These are phyloP conservation scores for Vitis riparia DNA, from an alignment of 164 flowering plant species.

Conservation along the genomic window DNA sequence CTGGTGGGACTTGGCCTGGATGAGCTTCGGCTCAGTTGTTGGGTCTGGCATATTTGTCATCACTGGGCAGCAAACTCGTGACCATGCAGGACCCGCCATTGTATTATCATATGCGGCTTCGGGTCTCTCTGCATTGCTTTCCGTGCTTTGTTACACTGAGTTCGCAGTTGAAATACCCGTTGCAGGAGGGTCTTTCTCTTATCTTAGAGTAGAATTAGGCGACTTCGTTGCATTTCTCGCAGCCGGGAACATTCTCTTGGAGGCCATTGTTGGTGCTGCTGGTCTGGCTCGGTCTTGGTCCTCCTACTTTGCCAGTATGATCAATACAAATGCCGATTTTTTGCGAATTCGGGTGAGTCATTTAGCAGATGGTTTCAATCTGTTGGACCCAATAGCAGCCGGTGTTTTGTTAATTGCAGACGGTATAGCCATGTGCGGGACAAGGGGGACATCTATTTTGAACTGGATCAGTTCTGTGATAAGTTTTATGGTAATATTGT, in stretches of 20 bases:
- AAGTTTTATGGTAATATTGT: slow-evolving; percentile 37
- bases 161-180: slow-evolving; percentile 76
- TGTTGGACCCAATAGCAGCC: slow-evolving; percentile 69
- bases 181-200: slow-evolving; percentile 85
- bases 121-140: slow-evolving; percentile 68
- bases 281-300: slow-evolving; percentile 74
- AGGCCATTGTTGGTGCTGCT: slow-evolving; percentile 72
- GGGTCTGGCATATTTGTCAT: slow-evolving; percentile 84
- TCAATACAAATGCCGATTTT: slow-evolving; percentile 42
- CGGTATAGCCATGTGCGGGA: slow-evolving; percentile 51
- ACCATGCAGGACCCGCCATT: slow-evolving; percentile 69
- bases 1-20: slow-evolving; percentile 89
- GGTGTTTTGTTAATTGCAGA: slow-evolving; percentile 42
- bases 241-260: slow-evolving; percentile 71
- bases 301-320: slow-evolving; percentile 61
- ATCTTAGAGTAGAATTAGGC: slow-evolving; percentile 63
- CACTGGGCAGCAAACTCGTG: slow-evolving; percentile 67
- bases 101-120: slow-evolving; percentile 59
- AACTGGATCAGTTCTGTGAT: slow-evolving; percentile 52
- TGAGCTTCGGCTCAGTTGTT: slow-evolving; percentile 79
- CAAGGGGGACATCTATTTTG: slow-evolving; percentile 46
- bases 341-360: slow-evolving; percentile 36
- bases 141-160: slow-evolving; percentile 77
- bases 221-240: slow-evolving; percentile 74
- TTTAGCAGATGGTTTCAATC: slow-evolving; percentile 53